Base-by-base conservation (phyloP, 495 filamentous ascomycete genomes). In the Tetracladium setigerum region DNA sequence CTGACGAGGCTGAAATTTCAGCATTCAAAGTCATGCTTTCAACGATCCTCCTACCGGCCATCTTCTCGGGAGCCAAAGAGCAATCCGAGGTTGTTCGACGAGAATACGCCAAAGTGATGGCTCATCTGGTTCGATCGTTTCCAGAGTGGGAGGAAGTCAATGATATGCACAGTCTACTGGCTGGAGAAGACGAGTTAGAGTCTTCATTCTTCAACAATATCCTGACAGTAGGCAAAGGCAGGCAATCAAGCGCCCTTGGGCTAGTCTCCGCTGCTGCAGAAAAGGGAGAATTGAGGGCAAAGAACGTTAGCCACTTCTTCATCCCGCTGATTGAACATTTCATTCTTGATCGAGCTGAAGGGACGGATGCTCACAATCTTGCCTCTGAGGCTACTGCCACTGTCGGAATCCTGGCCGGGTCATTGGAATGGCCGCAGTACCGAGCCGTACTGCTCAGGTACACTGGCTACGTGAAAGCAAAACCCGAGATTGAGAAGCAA, bases 311-410 rank as follows among this genome's bases (percentile, higher is more conserved):
- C 55, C 81, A 90, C 34, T 84, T 95, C 61, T 88, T 97, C 60
- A 73, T 97, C 22, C 94, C 92, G 1, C 73, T 97, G 10, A 74
- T 95, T 14, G 92, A 99, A 59, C 89, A 95, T 61, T 96, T 95
- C 57, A 78, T 95, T 18, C 91, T 97, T 56, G 81, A 88, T 53
- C 73, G 78, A 46, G 77, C 77, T 13, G 86, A 81, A 18, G 82
- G 86, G 39, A 84, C 84, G 49, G 81, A 81, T 52, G 86, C 84
- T 9, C 84, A 95, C 53, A 94, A 90, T 42, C 67, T 97, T 42
- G 81, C 84, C 31, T 86, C 86, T 4, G 89, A 95, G 61, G 78
- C 90, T 11, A 79, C 89, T 13, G 72, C 66, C 15, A 83, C 87
- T 1, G 79, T 97, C 48, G 83, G 84, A 1, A 71, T 75, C 24